A percentile compares a stretch with the other conserved stretches of the same genome.
phyloP scores from a whole-genome alignment of 2,329 filamentous ascomycete genomes.

The Cyphellophora attinorum region DNA sequence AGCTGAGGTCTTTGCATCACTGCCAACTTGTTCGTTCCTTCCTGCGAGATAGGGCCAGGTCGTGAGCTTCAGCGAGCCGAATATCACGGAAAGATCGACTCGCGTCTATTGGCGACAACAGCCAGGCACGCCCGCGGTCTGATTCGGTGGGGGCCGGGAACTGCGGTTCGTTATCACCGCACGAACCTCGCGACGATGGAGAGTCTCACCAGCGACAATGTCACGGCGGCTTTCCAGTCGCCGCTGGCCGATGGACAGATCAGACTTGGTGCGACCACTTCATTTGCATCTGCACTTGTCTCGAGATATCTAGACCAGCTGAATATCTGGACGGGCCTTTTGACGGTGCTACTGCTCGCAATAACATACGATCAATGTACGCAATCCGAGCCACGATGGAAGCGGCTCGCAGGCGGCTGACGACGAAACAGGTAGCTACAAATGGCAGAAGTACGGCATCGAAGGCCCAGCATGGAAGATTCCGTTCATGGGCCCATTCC shows the following conservation, averaged over 20 bases:
- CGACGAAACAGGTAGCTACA: constrained; percentile 67
- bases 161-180: background rate
- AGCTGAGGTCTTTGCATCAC: no score
- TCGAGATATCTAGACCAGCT: constrained; percentile 20
- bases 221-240: constrained; percentile 58
- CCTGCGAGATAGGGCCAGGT: no score
- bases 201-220: constrained; percentile 44
- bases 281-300: background rate
- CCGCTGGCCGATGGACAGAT: constrained; percentile 55
- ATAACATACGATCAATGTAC: constrained; percentile 85
- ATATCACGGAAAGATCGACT: no score
- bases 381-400: no score
- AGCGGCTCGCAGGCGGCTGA: no score
- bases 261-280: constrained; percentile 34
- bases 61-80: no score
- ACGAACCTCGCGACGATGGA: constrained; percentile 12
- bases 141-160: background rate
- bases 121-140: background rate
- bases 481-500: constrained; percentile 89
- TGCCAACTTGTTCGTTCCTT: no score
- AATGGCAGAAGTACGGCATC: constrained; percentile 66
- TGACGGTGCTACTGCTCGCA: constrained; percentile 61
- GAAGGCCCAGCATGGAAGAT: constrained; percentile 66
- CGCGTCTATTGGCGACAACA: no score
- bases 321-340: constrained; percentile 55